Conservation (phyloP, 164 flowering plant genomes). For the Buxus sempervirens region DNA sequence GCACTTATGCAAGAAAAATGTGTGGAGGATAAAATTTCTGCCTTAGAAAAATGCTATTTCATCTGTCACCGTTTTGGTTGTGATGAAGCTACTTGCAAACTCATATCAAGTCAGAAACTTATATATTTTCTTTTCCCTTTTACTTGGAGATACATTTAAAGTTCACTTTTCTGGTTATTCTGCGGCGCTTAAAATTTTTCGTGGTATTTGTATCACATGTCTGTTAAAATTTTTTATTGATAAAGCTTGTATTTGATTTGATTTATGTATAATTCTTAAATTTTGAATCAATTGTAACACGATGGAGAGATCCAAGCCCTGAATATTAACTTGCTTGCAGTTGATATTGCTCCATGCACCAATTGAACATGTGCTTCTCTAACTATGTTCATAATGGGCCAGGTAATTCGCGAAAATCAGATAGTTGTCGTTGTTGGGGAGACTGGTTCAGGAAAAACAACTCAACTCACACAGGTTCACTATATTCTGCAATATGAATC, state of each 20-base stretch:
- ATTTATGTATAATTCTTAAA: background rate
- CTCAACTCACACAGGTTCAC: constrained; percentile 91
- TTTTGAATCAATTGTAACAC: background rate
- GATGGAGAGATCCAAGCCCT: background rate
- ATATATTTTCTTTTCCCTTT: background rate
- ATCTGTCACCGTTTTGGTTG: too few species aligned
- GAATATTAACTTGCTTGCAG: background rate
- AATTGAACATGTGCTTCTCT: background rate
- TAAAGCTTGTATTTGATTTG: too few species aligned
- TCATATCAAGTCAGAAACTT: background rate
- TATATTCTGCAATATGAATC: background rate
- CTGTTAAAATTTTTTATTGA: too few species aligned
- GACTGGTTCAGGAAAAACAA: constrained; percentile 98
- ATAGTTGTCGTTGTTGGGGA: constrained; percentile 93
- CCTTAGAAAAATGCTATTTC: too few species aligned
- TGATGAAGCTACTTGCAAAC: too few species aligned
- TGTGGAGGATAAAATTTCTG: too few species aligned
- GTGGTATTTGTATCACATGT: too few species aligned
- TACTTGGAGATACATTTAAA: background rate
- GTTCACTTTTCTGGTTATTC: too few species aligned
- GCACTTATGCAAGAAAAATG: too few species aligned
- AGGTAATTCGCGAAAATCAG: constrained; percentile 96
- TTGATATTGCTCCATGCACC: background rate
- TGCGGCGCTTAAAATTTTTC: too few species aligned
- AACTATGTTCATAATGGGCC: constrained; percentile 2